These are phyloP conservation scores for Macrotyloma uniflorum DNA, from an alignment of 306 rosid species.

Conservation along the genomic window DNA sequence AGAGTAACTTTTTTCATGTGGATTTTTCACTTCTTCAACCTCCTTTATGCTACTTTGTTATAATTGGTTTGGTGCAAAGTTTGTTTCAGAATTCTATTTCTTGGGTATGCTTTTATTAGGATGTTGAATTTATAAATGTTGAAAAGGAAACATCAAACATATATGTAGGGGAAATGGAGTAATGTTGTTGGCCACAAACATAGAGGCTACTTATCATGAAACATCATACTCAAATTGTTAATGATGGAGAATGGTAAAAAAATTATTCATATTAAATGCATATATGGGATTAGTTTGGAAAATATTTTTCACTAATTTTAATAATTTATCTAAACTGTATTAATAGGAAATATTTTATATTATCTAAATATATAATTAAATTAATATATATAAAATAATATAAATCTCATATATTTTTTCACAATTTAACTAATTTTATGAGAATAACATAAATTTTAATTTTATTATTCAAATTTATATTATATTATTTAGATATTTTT, in stretches of 20 bases:
- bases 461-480: too few species aligned
- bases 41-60: background rate
- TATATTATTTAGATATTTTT: too few species aligned
- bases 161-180: background rate
- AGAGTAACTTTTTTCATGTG: background rate
- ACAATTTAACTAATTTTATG: too few species aligned
- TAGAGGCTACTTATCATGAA: background rate
- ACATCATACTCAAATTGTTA: background rate
- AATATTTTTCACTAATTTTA: background rate
- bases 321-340: too few species aligned
- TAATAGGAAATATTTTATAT: too few species aligned
- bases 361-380: too few species aligned
- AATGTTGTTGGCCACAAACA: constrained; percentile 10
- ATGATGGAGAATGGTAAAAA: background rate
- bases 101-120: background rate
- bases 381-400: too few species aligned
- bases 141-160: constrained; percentile 3
- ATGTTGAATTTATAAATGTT: background rate
- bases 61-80: constrained; percentile 3
- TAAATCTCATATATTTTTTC: too few species aligned
- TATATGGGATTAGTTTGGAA: background rate
- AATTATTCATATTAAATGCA: background rate
- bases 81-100: background rate
- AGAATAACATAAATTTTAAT: too few species aligned
- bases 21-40: background rate